These are phyloP conservation scores for Claviceps purpurea DNA, from an alignment of 2,329 filamentous ascomycete genomes.

Conservation along the genomic window DNA sequence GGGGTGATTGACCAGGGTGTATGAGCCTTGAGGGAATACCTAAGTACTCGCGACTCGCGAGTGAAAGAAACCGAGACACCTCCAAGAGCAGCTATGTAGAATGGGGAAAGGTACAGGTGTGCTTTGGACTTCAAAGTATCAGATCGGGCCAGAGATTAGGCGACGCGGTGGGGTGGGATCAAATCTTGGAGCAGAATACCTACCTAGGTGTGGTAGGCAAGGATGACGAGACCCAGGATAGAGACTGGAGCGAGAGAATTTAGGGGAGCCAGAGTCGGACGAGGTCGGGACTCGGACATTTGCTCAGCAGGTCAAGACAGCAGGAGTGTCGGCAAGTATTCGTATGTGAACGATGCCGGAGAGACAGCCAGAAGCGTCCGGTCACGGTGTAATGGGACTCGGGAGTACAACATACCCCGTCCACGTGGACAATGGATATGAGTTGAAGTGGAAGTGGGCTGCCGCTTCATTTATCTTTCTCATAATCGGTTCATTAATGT, in stretches of 20 bases:
- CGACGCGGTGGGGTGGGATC: constrained; percentile 6
- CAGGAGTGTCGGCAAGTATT: constrained; percentile 2
- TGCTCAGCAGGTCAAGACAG: constrained; percentile 3
- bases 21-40: neutral
- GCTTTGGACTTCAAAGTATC: constrained; percentile 3
- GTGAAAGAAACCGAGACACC: constrained; percentile 1
- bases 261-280: constrained; percentile 3
- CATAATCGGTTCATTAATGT: too few species aligned
- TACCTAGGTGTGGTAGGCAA: constrained; percentile 1
- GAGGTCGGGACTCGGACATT: constrained; percentile 5
- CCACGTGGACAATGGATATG: neutral
- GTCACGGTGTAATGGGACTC: neutral
- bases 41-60: neutral
- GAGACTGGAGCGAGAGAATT: neutral
- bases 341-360: neutral
- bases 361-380: neutral
- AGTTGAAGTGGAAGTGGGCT: too few species aligned
- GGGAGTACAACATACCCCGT: neutral
- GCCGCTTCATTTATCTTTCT: too few species aligned
- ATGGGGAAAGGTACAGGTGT: constrained; percentile 3
- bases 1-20: constrained; percentile 4
- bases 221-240: constrained; percentile 1
- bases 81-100: neutral
- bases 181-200: constrained; percentile 7
- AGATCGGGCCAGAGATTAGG: constrained; percentile 2